These are phyloP conservation scores for Coemansia sp. DNA, from an alignment of 192 early-diverging fungal genomes.

Conservation along the genomic window DNA sequence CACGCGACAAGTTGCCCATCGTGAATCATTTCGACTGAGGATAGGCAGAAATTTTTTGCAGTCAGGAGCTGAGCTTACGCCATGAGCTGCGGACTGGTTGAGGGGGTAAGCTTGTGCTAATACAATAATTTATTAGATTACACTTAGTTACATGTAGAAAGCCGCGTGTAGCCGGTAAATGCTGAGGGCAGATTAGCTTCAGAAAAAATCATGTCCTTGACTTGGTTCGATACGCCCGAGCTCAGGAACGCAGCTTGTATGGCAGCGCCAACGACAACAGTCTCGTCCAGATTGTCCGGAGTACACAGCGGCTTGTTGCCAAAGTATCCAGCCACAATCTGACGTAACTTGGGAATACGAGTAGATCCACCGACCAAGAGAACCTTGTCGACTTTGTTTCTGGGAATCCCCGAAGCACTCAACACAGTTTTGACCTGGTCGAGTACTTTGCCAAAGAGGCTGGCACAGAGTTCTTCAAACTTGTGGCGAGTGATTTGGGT, in stretches of 20 bases:
- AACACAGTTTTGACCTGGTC: conserved; percentile 96
- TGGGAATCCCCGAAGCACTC: conserved; percentile 92
- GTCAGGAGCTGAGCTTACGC: too few relatives aligned
- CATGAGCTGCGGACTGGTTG: too few relatives aligned
- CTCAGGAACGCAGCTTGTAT: conserved; percentile 96
- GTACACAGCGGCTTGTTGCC: conserved; percentile 98
- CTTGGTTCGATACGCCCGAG: conserved; percentile 94
- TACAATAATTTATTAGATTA: not conserved
- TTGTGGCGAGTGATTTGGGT: conserved; percentile 95
- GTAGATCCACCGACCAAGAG: conserved; percentile 98
- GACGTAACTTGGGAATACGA: conserved; percentile 98
- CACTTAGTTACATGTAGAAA: not conserved
- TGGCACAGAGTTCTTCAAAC: conserved; percentile 97
- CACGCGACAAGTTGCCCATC: too few relatives aligned
- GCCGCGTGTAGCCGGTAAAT: not conserved
- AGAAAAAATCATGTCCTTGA: conserved; percentile 88
- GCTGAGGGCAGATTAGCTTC: conserved; percentile 56
- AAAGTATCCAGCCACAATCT: conserved; percentile 96
- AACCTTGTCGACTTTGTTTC: conserved; percentile 86
- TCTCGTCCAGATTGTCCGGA: conserved; percentile 98
- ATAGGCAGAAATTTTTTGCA: too few relatives aligned
- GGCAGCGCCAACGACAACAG: conserved; percentile 97
- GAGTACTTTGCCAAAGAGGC: conserved; percentile 92
- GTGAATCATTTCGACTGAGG: too few relatives aligned
- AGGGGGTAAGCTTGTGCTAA: too few relatives aligned